Evolutionary conservation across 495 filamentous ascomycete species (phyloP).

Genomic region (Xylaria cubensis): DNA sequence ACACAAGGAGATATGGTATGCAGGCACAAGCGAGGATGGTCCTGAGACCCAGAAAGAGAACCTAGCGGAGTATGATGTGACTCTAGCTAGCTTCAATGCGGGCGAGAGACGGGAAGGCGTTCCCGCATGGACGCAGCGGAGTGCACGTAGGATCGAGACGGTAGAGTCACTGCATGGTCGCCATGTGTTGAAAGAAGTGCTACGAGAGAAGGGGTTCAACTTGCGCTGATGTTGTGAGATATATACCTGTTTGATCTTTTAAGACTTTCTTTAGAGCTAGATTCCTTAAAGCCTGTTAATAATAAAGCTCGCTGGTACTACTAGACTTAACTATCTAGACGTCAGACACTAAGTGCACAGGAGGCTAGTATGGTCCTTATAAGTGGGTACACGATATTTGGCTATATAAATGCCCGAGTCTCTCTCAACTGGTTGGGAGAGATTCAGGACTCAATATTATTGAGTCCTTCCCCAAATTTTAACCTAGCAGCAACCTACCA

Average conservation of each 20-base stretch:
- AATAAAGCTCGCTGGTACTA: background rate
- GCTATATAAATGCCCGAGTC: too few species aligned
- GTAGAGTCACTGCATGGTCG: conserved; percentile 35
- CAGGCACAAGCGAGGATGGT: background rate
- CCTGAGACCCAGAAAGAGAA: conserved; percentile 19
- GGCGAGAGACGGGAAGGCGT: conserved; percentile 30
- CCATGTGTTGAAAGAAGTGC: conserved; percentile 16
- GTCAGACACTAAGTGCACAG: too few species aligned
- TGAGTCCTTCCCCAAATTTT: too few species aligned
- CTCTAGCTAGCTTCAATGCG: conserved; percentile 33
- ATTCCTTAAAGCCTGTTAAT: background rate
- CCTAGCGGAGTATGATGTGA: conserved; percentile 32
- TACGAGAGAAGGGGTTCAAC: conserved; percentile 18
- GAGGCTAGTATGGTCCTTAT: too few species aligned
- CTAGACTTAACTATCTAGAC: background rate
- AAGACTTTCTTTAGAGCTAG: background rate
- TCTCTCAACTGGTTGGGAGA: too few species aligned
- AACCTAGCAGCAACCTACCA: too few species aligned
- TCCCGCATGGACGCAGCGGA: conserved; percentile 36
- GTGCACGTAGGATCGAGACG: conserved; percentile 33
- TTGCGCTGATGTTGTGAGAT: background rate
- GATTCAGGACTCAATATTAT: too few species aligned
- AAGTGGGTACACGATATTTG: too few species aligned
- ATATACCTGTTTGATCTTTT: background rate
- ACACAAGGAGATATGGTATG: conserved; percentile 30